Evolutionary conservation across 768 basidiomycete species (phyloP), one percentile per base, ranked within the genome.

Genomic region (Agaricus sinodeliciosus): DNA sequence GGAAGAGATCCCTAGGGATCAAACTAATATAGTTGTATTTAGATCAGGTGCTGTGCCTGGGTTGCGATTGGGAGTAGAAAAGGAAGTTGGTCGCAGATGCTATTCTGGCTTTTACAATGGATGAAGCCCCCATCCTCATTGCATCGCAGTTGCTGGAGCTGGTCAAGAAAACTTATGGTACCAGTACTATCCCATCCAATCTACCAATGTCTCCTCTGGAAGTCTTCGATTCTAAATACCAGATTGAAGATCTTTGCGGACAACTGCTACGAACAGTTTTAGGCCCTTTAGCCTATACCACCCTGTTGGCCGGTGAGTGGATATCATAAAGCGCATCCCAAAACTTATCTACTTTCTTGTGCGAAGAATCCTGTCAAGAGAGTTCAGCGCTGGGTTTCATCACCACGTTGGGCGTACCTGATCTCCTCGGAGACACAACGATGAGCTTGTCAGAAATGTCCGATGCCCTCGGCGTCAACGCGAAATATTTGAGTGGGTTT

Each of bases 341-440:
- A 19, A 11, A 16, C 39, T 19, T 4, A 11, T 22, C 22, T 12
- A 34, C 22, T 25, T 8, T 36, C 13, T 6, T 28, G 9, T 9
- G 9, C 34, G 16, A 34, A 51, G 49, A 51, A 35, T 51, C 49
- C n/a, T 51, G 49, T 28, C 49, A 51, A 31, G 49, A 51, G 28
- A 43, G 41, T n/a, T 51, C 49, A 18, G 49, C 49, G 9, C 41
- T 51, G 4, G 42, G 42, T 19, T 25, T 51, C 6, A 9, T 51
- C 27, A 27, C 49, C 3, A 19, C 18, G 3, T 25, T 43, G 25
- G 49, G 49, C 2, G 42, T 51, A 9, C 28, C 49, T 7, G 49
- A 51, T 34, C 36, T 43, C 28, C 40, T 51, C 16, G 49, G 28
- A 26, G 34, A 51, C 11, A 25, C 18, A 9, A 34, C 41, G 4